phyloP scores from a whole-genome alignment of 2,329 filamentous ascomycete genomes.

The Fusarium annulatum region DNA sequence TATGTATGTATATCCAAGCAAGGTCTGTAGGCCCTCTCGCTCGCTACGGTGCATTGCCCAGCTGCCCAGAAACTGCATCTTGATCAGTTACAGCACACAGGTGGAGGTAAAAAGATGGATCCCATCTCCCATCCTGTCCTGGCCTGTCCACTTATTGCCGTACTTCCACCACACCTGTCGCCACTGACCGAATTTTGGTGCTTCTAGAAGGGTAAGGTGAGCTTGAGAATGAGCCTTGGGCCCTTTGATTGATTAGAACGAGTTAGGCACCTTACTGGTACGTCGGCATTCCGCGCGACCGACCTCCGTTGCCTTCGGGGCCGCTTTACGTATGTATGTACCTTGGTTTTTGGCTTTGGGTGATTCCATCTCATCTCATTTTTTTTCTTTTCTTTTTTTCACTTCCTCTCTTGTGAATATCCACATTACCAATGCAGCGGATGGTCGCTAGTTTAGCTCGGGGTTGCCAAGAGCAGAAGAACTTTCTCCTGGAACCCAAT shows the following conservation, averaged over 20 bases:
- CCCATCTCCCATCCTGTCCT: not conserved
- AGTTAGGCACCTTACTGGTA: not conserved
- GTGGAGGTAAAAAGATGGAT: not conserved
- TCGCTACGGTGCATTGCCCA: not conserved
- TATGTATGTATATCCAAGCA: not conserved
- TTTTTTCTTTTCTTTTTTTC: not conserved
- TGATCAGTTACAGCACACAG: not conserved
- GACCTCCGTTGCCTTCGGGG: conserved; percentile 11
- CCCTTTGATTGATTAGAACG: not conserved
- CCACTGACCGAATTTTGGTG: conserved; percentile 26
- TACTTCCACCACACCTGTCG: conserved; percentile 22
- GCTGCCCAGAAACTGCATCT: not conserved
- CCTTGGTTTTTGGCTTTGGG: not conserved
- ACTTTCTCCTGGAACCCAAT: conserved; percentile 1
- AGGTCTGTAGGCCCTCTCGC: not conserved
- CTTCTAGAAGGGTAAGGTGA: conserved; percentile 30
- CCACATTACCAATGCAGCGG: conserved; percentile 8
- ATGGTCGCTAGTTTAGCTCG: conserved; percentile 13
- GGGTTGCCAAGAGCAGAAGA: not conserved
- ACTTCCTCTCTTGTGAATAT: not conserved
- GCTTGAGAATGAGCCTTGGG: not conserved
- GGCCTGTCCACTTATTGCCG: conserved; percentile 17
- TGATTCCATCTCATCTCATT: conserved; percentile 12
- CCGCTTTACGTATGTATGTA: not conserved
- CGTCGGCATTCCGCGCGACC: conserved; percentile 10